These are phyloP conservation scores for Gloeophyllum trabeum DNA, from an alignment of 768 basidiomycete genomes.

Conservation along the genomic window DNA sequence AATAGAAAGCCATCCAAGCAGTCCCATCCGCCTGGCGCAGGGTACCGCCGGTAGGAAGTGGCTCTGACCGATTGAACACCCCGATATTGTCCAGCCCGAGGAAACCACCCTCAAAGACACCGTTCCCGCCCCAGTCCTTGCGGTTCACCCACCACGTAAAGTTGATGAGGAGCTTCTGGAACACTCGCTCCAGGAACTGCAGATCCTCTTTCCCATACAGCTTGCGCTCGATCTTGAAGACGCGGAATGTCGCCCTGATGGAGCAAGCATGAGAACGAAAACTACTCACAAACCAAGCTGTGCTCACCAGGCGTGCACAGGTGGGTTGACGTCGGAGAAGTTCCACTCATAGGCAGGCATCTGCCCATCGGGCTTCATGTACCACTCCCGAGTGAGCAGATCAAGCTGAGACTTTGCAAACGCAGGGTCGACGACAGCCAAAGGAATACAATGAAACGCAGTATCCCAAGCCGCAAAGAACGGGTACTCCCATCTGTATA, in stretches of 20 bases:
- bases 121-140: constrained; percentile 90
- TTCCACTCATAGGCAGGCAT: constrained; percentile 99
- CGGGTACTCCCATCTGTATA: constrained; percentile 87
- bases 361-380: constrained; percentile 98
- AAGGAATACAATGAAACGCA: constrained; percentile 98
- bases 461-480: constrained; percentile 99
- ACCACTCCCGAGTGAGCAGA: constrained; percentile 95
- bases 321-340: constrained; percentile 96
- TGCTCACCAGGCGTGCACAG: constrained; percentile 89
- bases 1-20: constrained; percentile 99
- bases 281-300: no score
- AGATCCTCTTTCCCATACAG: constrained; percentile 85
- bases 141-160: constrained; percentile 99
- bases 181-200: constrained; percentile 90
- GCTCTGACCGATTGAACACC: constrained; percentile 95
- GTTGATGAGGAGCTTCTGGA: constrained; percentile 93
- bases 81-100: constrained; percentile 97
- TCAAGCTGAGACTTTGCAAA: constrained; percentile 99
- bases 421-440: constrained; percentile 88
- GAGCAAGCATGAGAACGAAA: constrained; percentile 4
- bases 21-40: constrained; percentile 98
- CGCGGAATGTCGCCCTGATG: constrained; percentile 87
- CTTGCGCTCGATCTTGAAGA: constrained; percentile 99
- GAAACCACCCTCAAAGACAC: constrained; percentile 98
- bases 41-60: constrained; percentile 86